Evolutionary conservation across 202 grass and related monocot genomes (phyloP).

Genomic region (Zoysia matrella): DNA sequence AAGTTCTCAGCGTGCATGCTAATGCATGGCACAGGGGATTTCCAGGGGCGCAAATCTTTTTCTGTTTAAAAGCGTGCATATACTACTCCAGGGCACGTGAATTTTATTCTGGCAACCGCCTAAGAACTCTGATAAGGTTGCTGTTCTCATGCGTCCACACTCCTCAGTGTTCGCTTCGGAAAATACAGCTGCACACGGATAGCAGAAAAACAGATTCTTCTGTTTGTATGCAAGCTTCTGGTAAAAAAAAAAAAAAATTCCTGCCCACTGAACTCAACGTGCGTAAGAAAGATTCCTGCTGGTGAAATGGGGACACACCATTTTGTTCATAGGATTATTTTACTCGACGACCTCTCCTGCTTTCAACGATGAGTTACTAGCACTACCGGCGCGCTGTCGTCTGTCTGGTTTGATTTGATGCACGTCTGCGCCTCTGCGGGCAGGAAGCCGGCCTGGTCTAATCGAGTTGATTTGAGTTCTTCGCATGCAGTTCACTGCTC

Average conservation of each 20-base stretch:
- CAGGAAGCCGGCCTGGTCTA: constrained; percentile 19
- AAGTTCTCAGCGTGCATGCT: not conserved
- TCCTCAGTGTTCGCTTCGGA: not conserved
- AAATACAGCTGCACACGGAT: not conserved
- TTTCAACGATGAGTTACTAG: not conserved
- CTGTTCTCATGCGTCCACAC: not conserved
- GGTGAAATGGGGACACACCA: no score
- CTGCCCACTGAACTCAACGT: no score
- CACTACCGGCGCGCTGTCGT: not conserved
- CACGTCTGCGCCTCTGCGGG: not conserved
- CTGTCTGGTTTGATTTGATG: constrained; percentile 36
- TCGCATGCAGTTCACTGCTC: not conserved
- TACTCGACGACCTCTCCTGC: no score
- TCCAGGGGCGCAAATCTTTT: constrained; percentile 10
- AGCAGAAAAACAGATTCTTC: not conserved
- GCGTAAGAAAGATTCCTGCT: no score
- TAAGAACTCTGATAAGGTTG: not conserved
- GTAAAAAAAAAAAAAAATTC: no score
- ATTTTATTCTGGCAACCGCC: not conserved
- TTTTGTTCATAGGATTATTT: not conserved
- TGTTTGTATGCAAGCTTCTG: constrained; percentile 12
- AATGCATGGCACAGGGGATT: constrained; percentile 45
- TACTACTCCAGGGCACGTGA: not conserved
- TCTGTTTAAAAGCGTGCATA: not conserved
- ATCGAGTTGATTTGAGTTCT: constrained; percentile 29